These are phyloP conservation scores for Eragrostis tef DNA, from an alignment of 202 grass and related monocot species.

Conservation along the genomic window DNA sequence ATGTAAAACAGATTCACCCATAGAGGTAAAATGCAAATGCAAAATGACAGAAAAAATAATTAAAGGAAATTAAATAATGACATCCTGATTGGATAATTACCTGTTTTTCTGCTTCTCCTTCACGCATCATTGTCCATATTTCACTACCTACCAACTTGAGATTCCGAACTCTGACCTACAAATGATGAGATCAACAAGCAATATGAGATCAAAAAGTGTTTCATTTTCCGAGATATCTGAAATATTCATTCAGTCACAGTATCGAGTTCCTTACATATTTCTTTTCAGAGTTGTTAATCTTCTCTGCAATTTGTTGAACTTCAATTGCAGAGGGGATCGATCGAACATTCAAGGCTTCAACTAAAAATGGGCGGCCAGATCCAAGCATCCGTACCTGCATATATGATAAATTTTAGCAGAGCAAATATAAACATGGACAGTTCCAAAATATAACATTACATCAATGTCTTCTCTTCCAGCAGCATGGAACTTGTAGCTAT, in stretches of 20 bases:
- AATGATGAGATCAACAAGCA: conserved; percentile 36
- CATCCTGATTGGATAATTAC: conserved; percentile 39
- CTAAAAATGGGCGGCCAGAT: conserved; percentile 91
- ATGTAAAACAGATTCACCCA: background rate
- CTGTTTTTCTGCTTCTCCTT: conserved; percentile 96
- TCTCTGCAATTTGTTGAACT: conserved; percentile 76
- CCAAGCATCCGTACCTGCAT: conserved; percentile 92
- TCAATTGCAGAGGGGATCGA: conserved; percentile 66
- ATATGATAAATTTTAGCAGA: conserved; percentile 47
- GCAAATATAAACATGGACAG: conserved; percentile 31
- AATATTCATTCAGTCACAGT: conserved; percentile 22
- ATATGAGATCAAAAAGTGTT: conserved; percentile 30
- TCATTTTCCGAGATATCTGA: background rate
- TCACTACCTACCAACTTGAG: conserved; percentile 73
- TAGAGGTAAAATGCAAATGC: background rate
- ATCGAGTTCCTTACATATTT: conserved; percentile 72
- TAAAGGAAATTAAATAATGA: background rate
- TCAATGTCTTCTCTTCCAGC: conserved; percentile 99
- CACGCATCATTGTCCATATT: conserved; percentile 94
- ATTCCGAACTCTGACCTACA: conserved; percentile 79
- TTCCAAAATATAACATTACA: conserved; percentile 62
- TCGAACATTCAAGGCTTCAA: conserved; percentile 77
- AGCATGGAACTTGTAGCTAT: conserved; percentile 90
- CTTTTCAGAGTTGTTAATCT: conserved; percentile 74
- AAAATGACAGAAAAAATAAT: background rate